Base-by-base conservation (phyloP, 2,329 filamentous ascomycete genomes). In the Phaeosphaeriaceae sp. region DNA sequence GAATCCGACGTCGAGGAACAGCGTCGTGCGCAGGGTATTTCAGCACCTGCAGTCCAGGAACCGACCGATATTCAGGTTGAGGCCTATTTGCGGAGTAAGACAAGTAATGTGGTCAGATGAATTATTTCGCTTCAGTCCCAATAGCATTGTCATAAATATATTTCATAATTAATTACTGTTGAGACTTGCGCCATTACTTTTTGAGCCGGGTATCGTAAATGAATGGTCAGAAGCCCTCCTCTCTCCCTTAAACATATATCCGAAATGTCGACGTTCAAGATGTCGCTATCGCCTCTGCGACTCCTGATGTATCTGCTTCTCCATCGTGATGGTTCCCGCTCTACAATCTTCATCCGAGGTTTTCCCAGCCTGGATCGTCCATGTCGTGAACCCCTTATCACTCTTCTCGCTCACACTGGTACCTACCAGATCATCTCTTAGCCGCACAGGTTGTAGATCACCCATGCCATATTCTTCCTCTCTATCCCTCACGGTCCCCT, bases 331-430 rank as follows among this genome's bases (percentile, higher is more conserved):
- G 3, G 66, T 65, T 7, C 66, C 68, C 10, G 56, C 31, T 24
- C 33, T 57, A 45, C 20, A 52, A 20, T 69, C 62, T 44, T 76
- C 73, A 13, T 75, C 68, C 20, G 69, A 73, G n/a, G 61, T 57
- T 52, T 62, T 65, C 6, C 73, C 65, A 7, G 63, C 64, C 7
- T 74, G 70, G 11, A 76, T 69, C 25, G 57, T 63, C 73, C 73
- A 76, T 2, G 63, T 62, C 11, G 48, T 68, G 54, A 71, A 75
- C 1, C 65, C 65, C 51, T 68, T 66, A 2, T 71, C 69, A 41
- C 47, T 63, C 50, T 63, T 70, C 33, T 67, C 66, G 10, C 63
- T 53, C 27, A 60, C 49, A 15, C 41, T 61, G 2, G 62, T 54
- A 17, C 63, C 61, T 10, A 67, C 59, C 21, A 72, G 49, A 36